Percentiles rank a stretch among this genome's conserved stretches.
phyloP scores from a whole-genome alignment of 1,139 yeast genomes.

The Kodamaea sp. region DNA sequence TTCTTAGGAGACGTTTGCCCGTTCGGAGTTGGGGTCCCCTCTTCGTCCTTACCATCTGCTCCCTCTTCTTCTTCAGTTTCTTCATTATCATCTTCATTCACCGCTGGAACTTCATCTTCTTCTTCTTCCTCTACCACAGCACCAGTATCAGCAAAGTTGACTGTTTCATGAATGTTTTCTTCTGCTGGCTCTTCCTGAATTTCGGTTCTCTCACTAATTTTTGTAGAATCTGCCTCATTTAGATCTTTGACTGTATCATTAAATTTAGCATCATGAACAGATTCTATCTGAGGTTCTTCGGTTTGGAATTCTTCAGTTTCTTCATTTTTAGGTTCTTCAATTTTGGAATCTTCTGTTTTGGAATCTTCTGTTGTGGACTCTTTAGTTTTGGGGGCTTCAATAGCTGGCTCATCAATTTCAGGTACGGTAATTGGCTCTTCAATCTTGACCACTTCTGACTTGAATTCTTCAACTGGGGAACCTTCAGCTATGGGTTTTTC shows the following conservation, averaged over 20 bases:
- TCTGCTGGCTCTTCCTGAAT: constrained; percentile 16
- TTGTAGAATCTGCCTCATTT: too few species aligned
- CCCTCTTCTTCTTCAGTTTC: constrained; percentile 12
- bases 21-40: not conserved
- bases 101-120: constrained; percentile 12
- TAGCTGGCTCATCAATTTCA: not conserved
- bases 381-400: constrained; percentile 9
- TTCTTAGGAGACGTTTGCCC: constrained; percentile 3
- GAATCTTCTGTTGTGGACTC: constrained; percentile 1
- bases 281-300: too few species aligned
- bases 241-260: too few species aligned
- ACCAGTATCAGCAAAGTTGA: too few species aligned
- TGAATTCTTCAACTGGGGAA: constrained; percentile 11
- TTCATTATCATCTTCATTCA: constrained; percentile 22
- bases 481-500: constrained; percentile 8
- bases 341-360: too few species aligned
- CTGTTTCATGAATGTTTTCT: too few species aligned
- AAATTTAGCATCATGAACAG: too few species aligned
- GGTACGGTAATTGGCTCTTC: constrained; percentile 1
- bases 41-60: constrained; percentile 9
- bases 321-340: too few species aligned
- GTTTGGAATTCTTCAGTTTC: too few species aligned
- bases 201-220: too few species aligned
- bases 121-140: too few species aligned
- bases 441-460: constrained; percentile 12